A percentile compares a stretch with the other conserved stretches of the same genome.
These are phyloP conservation scores for Xylariales sp. DNA, from an alignment of 2,329 filamentous ascomycete genomes.

Conservation along the genomic window DNA sequence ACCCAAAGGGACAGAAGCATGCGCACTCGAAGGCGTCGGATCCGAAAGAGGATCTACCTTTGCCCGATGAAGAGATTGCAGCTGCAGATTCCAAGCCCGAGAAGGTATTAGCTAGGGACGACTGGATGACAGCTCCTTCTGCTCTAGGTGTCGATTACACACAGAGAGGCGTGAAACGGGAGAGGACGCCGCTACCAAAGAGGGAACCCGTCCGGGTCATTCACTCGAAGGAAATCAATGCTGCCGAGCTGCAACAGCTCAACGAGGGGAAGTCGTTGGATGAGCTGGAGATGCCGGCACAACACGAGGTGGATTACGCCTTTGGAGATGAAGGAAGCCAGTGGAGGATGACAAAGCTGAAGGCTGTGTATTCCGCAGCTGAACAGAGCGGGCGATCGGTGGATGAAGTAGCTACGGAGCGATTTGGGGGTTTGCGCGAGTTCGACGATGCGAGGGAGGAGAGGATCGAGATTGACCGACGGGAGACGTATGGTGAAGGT, in stretches of 20 bases:
- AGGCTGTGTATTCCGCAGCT: constrained; percentile 74
- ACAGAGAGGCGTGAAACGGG: constrained; percentile 52
- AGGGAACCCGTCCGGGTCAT: constrained; percentile 65
- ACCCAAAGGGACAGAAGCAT: constrained; percentile 18
- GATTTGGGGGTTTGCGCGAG: constrained; percentile 73
- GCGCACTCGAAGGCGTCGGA: constrained; percentile 39
- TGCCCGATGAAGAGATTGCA: constrained; percentile 46
- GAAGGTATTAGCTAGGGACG: constrained; percentile 65
- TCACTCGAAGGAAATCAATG: constrained; percentile 78
- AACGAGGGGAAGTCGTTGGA: constrained; percentile 52
- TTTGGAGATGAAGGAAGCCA: constrained; percentile 87
- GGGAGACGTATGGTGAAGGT: constrained; percentile 75
- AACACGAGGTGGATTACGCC: constrained; percentile 68
- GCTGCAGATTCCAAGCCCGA: constrained; percentile 24
- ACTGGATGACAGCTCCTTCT: constrained; percentile 91
- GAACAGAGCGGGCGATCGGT: constrained; percentile 67
- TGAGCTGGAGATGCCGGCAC: constrained; percentile 46
- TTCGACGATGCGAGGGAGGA: constrained; percentile 95
- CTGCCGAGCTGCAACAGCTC: constrained; percentile 55
- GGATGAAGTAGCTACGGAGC: constrained; percentile 78
- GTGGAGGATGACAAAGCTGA: constrained; percentile 96
- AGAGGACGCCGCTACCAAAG: constrained; percentile 45
- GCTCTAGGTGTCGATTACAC: constrained; percentile 81
- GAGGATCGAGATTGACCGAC: constrained; percentile 80
- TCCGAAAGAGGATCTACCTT: constrained; percentile 45